Evolutionary conservation across 2,329 filamentous ascomycete species (phyloP).

Genomic region (Grosmannia penicillata): DNA sequence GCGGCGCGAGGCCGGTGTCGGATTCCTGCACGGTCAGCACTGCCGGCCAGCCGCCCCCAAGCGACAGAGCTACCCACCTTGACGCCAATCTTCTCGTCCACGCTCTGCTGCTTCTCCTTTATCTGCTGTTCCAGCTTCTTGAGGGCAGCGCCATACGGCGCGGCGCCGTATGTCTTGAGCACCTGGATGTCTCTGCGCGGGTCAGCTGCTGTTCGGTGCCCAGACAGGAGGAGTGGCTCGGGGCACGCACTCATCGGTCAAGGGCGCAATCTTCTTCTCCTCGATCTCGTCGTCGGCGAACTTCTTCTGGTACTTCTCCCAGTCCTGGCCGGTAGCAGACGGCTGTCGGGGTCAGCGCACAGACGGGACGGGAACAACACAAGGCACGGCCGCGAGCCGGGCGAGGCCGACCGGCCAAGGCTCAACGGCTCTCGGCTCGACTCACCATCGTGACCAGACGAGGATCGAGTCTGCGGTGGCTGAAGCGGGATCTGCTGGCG

Average conservation of each 20-base stretch:
- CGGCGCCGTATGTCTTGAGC: slow-evolving; percentile 95
- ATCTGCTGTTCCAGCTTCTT: slow-evolving; percentile 99
- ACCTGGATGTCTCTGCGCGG: slow-evolving; percentile 87
- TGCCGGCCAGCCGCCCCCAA: too few species aligned
- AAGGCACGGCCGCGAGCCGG: too few species aligned
- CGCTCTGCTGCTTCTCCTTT: slow-evolving; percentile 95
- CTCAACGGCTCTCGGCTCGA: too few species aligned
- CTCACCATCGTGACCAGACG: too few species aligned
- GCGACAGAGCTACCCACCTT: slow-evolving; percentile 35
- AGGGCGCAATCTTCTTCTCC: slow-evolving; percentile 98
- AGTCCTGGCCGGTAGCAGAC: slow-evolving; percentile 83
- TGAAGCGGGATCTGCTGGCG: too few species aligned
- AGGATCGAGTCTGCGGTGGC: too few species aligned
- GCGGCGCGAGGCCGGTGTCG: slow-evolving; percentile 92
- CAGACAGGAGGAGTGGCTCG: neutral
- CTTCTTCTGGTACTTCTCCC: slow-evolving; percentile 98
- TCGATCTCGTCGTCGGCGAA: slow-evolving; percentile 93
- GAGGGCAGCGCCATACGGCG: slow-evolving; percentile 81
- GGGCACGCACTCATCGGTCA: slow-evolving; percentile 76
- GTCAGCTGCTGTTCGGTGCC: slow-evolving; percentile 12
- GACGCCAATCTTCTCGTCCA: slow-evolving; percentile 95
- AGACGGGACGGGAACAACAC: too few species aligned
- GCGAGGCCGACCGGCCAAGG: too few species aligned
- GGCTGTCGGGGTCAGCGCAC: slow-evolving; percentile 43
- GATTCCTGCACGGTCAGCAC: slow-evolving; percentile 54